These are phyloP conservation scores for Diplodia corticola DNA, from an alignment of 2,329 filamentous ascomycete species.

Conservation along the genomic window DNA sequence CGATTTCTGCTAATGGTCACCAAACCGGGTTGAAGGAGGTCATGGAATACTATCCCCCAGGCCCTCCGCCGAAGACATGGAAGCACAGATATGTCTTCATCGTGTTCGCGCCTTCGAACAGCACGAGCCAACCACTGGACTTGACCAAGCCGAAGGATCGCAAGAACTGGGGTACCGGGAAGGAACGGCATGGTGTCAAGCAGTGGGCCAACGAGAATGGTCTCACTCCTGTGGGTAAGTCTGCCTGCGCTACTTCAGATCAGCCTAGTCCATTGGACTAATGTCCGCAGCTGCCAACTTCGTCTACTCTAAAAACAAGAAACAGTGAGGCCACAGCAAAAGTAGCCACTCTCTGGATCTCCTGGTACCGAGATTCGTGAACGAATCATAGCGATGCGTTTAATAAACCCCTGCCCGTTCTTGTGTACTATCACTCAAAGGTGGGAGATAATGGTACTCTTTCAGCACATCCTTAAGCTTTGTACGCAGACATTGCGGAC, in stretches of 20 bases:
- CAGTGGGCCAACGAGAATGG: constrained; percentile 53
- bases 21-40: constrained; percentile 39
- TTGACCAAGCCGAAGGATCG: constrained; percentile 51
- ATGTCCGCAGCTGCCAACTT: constrained; percentile 43
- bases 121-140: constrained; percentile 44
- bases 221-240: constrained; percentile 47
- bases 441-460: background rate
- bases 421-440: background rate
- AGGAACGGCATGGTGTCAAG: constrained; percentile 51
- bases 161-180: constrained; percentile 57
- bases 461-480: background rate
- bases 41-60: constrained; percentile 54
- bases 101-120: constrained; percentile 49
- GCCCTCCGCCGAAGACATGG: constrained; percentile 57
- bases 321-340: constrained; percentile 40
- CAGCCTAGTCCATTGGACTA: background rate
- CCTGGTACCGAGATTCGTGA: background rate
- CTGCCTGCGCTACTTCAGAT: background rate
- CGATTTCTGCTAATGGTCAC: background rate
- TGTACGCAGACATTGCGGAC: too few species aligned
- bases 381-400: background rate
- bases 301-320: constrained; percentile 50
- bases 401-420: too few species aligned
- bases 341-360: background rate
- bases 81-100: constrained; percentile 61